Conservation (phyloP, 495 filamentous ascomycete species). For the Sphaerosporella brunnea region DNA sequence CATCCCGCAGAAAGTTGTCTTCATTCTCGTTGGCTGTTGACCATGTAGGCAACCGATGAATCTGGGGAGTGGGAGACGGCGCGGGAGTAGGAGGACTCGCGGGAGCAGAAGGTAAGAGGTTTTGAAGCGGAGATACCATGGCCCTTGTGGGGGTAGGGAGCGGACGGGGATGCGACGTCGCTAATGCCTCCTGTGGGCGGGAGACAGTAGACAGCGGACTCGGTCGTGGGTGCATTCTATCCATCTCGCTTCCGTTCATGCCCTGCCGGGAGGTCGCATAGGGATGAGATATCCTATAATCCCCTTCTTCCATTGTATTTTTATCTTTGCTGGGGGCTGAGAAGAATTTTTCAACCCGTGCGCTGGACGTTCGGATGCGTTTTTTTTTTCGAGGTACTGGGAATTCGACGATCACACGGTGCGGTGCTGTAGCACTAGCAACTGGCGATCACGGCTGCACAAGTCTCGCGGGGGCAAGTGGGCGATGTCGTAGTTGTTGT, state of each 20-base stretch:
- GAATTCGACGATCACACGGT: too few species aligned
- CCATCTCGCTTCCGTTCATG: neutral
- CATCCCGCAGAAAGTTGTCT: conserved; percentile 24
- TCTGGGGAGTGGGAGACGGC: conserved; percentile 25
- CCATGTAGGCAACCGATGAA: conserved; percentile 26
- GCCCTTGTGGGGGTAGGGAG: conserved; percentile 23
- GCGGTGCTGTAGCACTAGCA: too few species aligned
- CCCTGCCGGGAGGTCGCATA: neutral
- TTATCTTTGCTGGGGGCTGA: too few species aligned
- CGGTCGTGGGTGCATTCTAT: conserved; percentile 4
- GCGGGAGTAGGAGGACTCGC: conserved; percentile 26
- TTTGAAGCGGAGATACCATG: conserved; percentile 26
- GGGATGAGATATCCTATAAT: neutral
- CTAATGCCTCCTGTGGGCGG: conserved; percentile 18
- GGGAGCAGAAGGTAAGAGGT: conserved; percentile 24
- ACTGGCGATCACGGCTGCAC: too few species aligned
- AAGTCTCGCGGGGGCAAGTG: too few species aligned
- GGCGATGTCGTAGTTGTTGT: too few species aligned
- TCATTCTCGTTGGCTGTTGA: conserved; percentile 25
- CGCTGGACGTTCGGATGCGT: too few species aligned
- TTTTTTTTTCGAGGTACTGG: too few species aligned
- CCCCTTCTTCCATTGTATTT: conserved; percentile 6
- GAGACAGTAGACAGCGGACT: conserved; percentile 7
- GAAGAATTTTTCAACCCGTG: too few species aligned
- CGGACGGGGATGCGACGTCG: conserved; percentile 23